Base-by-base conservation (phyloP, 2,329 filamentous ascomycete genomes). In the Fusarium drepaniforme region DNA sequence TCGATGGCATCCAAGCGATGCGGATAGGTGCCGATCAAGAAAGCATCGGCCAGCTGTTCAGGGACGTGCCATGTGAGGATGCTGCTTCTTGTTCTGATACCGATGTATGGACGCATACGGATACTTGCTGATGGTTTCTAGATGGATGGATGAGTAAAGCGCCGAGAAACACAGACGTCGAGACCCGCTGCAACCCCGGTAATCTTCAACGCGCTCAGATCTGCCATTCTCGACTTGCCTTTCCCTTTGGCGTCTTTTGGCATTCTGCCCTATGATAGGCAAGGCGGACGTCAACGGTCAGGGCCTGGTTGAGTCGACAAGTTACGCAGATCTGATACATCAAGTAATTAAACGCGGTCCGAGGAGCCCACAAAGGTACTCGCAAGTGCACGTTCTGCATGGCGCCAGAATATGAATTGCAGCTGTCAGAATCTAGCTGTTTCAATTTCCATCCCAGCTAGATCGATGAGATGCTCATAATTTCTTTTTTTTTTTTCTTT, bases 1-100 rank as follows among this genome's bases (percentile, higher is more conserved):
- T 30, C 33, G 25, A 73, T 33, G 35, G 49, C 62, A 58, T 64
- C 25, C 67, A 64, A 74, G 64, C 68, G 72, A 74, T 69, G 64
- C 68, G 72, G 72, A 63, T 64, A 72, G 62, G 37, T 66, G 72
- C 69, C 72, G 73, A 75, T 75, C 72, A 70, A 51, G 25, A 57
- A 73, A 73, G 73, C 73, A 73, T 67, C 72, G 69, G 69, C 73
- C 73, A 75, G 67, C 69, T 75, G 72, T 63, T 67, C 69, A 75
- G 33, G 66, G 63, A 62, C 60, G 46, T 70, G 62, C 59, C 66
- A 64, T 63, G 23, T 69, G 46, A n/a, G 16, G 30, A 25, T 38
- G 38, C n/a, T 49, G 11, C 30, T 28, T 30, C 60, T 49, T 30
- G 37, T 28, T 23, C 44, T 25, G n/a, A 35, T 64, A 18, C 60